Evolutionary conservation across 768 basidiomycete genomes (phyloP).

Genomic region (Trametes villosa): DNA sequence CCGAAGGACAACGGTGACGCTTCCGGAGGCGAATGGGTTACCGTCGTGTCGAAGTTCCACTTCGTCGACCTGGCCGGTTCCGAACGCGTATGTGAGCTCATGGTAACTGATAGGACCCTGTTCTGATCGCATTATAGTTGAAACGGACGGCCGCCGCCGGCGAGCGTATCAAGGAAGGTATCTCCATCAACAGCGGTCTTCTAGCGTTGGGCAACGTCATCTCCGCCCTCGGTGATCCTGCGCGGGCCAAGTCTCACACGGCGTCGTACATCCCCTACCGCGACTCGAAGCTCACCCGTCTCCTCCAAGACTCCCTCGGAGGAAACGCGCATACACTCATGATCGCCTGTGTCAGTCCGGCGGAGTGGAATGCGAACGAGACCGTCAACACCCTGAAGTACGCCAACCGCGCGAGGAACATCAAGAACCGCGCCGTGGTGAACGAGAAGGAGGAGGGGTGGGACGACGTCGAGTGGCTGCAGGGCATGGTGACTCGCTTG

Average conservation of each 20-base stretch:
- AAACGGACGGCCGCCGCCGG: conserved; percentile 97
- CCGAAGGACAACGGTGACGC: conserved; percentile 50
- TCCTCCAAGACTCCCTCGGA: conserved; percentile 95
- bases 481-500: conserved; percentile 81
- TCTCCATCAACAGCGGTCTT: conserved; percentile 96
- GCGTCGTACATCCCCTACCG: conserved; percentile 95
- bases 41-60: conserved; percentile 94
- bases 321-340: conserved; percentile 98
- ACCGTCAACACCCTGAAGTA: conserved; percentile 96
- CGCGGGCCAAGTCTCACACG: conserved; percentile 81
- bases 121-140: conserved; percentile 52
- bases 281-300: conserved; percentile 95
- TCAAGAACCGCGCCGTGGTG: conserved; percentile 91
- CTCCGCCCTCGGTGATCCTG: conserved; percentile 93
- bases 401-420: conserved; percentile 95
- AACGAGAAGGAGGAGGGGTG: conserved; percentile 97
- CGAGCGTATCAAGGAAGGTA: conserved; percentile 98
- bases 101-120: neutral
- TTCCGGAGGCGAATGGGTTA: conserved; percentile 77
- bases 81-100: conserved; percentile 72
- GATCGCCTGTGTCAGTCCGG: conserved; percentile 97
- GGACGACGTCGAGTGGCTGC: conserved; percentile 98
- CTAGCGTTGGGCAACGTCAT: conserved; percentile 98
- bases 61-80: conserved; percentile 98
- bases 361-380: conserved; percentile 93